Evolutionary conservation across 352 stramenopile genomes (phyloP).

Genomic region (Lagenidium giganteum): DNA sequence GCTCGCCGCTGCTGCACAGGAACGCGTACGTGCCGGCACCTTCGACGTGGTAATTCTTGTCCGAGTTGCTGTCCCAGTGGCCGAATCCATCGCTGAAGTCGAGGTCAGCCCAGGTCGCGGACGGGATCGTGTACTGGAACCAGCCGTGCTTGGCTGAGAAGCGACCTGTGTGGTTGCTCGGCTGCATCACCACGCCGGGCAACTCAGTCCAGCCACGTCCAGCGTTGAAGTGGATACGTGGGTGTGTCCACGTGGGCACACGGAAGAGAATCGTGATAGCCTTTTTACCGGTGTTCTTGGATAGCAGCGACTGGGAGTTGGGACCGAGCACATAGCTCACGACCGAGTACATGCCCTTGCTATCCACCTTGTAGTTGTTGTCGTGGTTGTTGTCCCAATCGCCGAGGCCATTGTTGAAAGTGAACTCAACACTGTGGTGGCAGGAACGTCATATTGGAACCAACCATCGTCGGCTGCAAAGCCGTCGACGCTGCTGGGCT

Average conservation of each 20-base stretch:
- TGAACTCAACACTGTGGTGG: conserved; percentile 27
- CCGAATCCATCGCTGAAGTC: conserved; percentile 42
- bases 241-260: conserved; percentile 17
- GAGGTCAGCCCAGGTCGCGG: conserved; percentile 22
- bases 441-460: conserved; percentile 29
- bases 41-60: conserved; percentile 32
- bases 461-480: conserved; percentile 33
- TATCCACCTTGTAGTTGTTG: conserved; percentile 39
- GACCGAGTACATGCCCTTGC: conserved; percentile 19
- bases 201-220: conserved; percentile 27
- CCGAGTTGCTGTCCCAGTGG: conserved; percentile 39
- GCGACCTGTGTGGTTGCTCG: neutral
- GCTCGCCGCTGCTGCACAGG: conserved; percentile 22
- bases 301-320: conserved; percentile 22
- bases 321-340: conserved; percentile 20
- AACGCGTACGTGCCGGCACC: conserved; percentile 30
- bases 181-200: conserved; percentile 18
- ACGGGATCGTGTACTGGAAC: neutral
- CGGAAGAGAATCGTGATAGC: conserved; percentile 26
- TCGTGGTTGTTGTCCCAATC: conserved; percentile 40
- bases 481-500: conserved; percentile 21
- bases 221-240: conserved; percentile 35
- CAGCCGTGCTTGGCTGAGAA: neutral
- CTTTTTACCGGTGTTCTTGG: conserved; percentile 18
- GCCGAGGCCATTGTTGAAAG: conserved; percentile 34